Base-by-base conservation (phyloP, 805 yeast genomes). In the Candida cerambycidarum region DNA sequence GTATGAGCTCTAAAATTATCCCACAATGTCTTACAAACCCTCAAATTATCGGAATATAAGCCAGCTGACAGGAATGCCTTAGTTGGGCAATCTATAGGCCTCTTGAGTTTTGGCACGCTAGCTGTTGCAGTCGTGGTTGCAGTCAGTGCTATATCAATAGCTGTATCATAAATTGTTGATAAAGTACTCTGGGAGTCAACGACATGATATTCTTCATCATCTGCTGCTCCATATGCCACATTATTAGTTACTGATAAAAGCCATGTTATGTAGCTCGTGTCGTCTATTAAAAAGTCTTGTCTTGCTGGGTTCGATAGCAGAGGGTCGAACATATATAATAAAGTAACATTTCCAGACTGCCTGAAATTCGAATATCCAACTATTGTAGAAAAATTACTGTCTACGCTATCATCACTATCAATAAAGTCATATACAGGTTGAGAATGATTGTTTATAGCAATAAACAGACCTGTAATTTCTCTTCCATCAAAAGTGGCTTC, bases 231-330 rank as follows among this genome's bases (percentile, higher is more conserved):
- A n/a, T n/a, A n/a, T n/a, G n/a, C n/a, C n/a, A n/a, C n/a, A n/a
- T n/a, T n/a, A n/a, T n/a, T n/a, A n/a, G n/a, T 31, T 11, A 31
- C 21, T 31, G 33, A 31, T 17, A 31, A 31, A 9, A 31, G 21
- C 33, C 33, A 16, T 7, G 19, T n/a, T 31, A 31, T 12, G 13
- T 31, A 31, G 13, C 5, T 17, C 23, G 4, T 6, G 33, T 31
- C 33, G 33, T 31, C 23, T 31, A 31, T n/a, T 11, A 31, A 31
- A 31, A 31, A 31, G 13, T 31, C 33, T 31, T 31, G 33, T n/a
- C 33, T 31, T 31, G 19, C 13, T 17, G 15, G 33, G 33, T 31
- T 31, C 4, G 33, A 31, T 11, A 31, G n/a, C 33, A 31, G 33
- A 11, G 33, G 33, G 33, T 31, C 33, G 11, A 9, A 31, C 19